Percentiles rank a stretch among this genome's conserved stretches.
These are phyloP conservation scores for Penicillium sp. DNA, from an alignment of 2,329 filamentous ascomycete genomes.

Conservation along the genomic window DNA sequence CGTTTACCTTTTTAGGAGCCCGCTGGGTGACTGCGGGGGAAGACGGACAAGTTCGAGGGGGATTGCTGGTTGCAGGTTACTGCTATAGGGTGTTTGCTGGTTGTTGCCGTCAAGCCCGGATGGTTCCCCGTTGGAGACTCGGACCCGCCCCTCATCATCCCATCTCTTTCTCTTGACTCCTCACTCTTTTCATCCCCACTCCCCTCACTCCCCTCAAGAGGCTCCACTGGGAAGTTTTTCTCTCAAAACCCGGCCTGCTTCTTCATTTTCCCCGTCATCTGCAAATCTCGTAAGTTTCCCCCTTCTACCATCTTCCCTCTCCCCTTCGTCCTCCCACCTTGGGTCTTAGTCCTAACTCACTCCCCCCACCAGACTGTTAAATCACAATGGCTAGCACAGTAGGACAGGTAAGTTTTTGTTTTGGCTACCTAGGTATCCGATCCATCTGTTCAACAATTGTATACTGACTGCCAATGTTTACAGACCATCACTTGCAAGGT, in stretches of 20 bases:
- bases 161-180: slow-evolving; percentile 9
- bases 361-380: neutral
- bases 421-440: neutral
- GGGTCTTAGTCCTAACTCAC: neutral
- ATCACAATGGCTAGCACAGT: slow-evolving; percentile 59
- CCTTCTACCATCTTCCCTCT: slow-evolving; percentile 7
- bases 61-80: too few species aligned
- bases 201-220: slow-evolving; percentile 21
- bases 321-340: slow-evolving; percentile 4
- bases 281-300: slow-evolving; percentile 18
- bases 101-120: neutral
- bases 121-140: slow-evolving; percentile 17
- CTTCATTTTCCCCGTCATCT: slow-evolving; percentile 19
- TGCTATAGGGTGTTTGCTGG: too few species aligned
- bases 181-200: slow-evolving; percentile 14
- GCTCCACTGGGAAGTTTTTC: slow-evolving; percentile 12
- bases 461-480: neutral
- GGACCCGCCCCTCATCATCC: slow-evolving; percentile 17
- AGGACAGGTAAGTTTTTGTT: slow-evolving; percentile 54
- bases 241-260: slow-evolving; percentile 24
- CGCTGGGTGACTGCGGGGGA: neutral
- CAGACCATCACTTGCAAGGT: slow-evolving; percentile 92
- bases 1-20: slow-evolving; percentile 20
- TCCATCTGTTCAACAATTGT: neutral
- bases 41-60: too few species aligned